Evolutionary conservation across 371 early-diverging fungal genomes (phyloP).

Genomic region (Syncephalastrum contaminatum): DNA sequence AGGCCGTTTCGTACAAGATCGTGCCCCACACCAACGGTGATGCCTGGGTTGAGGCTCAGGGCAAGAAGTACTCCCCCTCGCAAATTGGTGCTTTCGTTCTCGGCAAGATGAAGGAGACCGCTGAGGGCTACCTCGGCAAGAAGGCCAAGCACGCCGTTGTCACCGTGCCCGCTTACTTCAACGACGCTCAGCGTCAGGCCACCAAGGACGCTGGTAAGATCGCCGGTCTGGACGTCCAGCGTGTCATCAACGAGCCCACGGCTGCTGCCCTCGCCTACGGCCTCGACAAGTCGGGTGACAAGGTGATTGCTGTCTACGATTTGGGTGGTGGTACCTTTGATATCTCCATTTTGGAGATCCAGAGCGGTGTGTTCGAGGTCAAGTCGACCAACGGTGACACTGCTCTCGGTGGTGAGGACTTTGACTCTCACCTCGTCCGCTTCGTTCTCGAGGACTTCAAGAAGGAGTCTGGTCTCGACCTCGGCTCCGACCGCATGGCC

Average conservation of each 20-base stretch:
- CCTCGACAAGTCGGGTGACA: slow-evolving; percentile 92
- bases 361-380: slow-evolving; percentile 98
- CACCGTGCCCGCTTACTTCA: slow-evolving; percentile 88
- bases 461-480: slow-evolving; percentile 71
- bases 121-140: slow-evolving; percentile 84
- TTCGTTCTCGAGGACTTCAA: slow-evolving; percentile 86
- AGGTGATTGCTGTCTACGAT: slow-evolving; percentile 98
- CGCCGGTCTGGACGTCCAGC: slow-evolving; percentile 95
- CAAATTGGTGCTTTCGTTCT: slow-evolving; percentile 95
- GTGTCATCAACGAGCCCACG: slow-evolving; percentile 99
- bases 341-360: slow-evolving; percentile 97
- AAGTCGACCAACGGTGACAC: slow-evolving; percentile 97
- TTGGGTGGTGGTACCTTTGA: slow-evolving; percentile 99
- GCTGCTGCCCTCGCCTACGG: slow-evolving; percentile 99
- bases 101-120: slow-evolving; percentile 89
- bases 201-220: slow-evolving; percentile 98
- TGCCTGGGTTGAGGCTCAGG: slow-evolving; percentile 90
- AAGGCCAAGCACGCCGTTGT: slow-evolving; percentile 90
- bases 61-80: slow-evolving; percentile 93
- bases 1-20: slow-evolving; percentile 89
- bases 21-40: slow-evolving; percentile 88
- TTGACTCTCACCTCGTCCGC: slow-evolving; percentile 88
- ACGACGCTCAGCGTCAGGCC: slow-evolving; percentile 98
- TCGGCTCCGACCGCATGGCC: slow-evolving; percentile 86
- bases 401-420: slow-evolving; percentile 99